Base-by-base conservation (phyloP, 805 yeast genomes). In the Schwanniomyces polymorphus region DNA sequence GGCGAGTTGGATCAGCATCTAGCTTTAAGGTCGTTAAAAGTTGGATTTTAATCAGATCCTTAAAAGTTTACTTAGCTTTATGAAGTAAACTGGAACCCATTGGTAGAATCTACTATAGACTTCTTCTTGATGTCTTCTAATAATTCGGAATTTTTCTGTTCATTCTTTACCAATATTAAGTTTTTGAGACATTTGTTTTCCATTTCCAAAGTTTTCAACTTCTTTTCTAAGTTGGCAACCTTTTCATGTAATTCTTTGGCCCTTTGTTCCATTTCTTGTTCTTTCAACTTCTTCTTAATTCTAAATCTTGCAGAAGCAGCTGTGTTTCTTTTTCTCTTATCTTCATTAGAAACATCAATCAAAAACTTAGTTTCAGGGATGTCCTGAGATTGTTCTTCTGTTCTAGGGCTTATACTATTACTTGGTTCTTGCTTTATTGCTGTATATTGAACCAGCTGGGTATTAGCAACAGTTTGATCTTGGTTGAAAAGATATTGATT, bases 261-360 rank as follows among this genome's bases (percentile, higher is more conserved):
- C 48, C 78, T 82, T 49, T 83, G 75, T 67, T 91, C 97, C 84
- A 92, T 80, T 63, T 91, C 92, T 68, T 88, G 94, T 69, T 92
- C 97, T 65, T 89, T 87, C 68, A 86, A 60, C 77, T 92, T 91
- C 82, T 88, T 91, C 78, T 89, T 90, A 62, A 90, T 81, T 53
- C 99, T 79, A 75, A 92, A 92, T 50, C 98, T 76, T 4, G 97
- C 97, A 17, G 92, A 84, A 1, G 99, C 98, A 1, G 94, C 97
- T 0, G 97, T 91, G 68, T 91, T 91, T 57, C 95, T 79, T 53
- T 86, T 81, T 51, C 96, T 79, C 68, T 89, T 92, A 59, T 87
- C 94, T 39, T 76, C 78, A 48, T 80, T 84, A 18, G 78, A 72
- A 23, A 64, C 39, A 9, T 41, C 43, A 4, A 49, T 44, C 4